Evolutionary conservation across 176 grass and related monocot genomes (phyloP).

Genomic region (Carex kokanica): DNA sequence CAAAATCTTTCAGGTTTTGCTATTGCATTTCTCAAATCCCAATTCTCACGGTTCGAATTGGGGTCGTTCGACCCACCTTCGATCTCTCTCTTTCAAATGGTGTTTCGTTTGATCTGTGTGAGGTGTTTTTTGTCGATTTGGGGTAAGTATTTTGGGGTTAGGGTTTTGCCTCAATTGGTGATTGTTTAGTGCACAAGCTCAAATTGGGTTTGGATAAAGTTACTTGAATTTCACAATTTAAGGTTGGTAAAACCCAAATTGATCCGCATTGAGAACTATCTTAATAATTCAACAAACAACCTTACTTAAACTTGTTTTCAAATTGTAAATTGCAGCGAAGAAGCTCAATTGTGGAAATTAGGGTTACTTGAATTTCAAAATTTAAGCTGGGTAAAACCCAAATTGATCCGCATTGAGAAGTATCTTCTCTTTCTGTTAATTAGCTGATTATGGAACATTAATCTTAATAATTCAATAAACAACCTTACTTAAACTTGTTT

Average conservation of each 20-base stretch:
- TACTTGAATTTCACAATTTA: background rate
- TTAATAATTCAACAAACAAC: background rate
- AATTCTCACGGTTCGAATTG: constrained; percentile 1
- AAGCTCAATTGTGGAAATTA: constrained; percentile 4
- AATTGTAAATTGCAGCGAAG: background rate
- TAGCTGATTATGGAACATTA: background rate
- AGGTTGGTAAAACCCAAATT: background rate
- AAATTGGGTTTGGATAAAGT: constrained; percentile 3
- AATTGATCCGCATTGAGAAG: constrained; percentile 2
- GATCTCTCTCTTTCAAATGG: constrained; percentile 31
- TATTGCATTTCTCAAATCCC: constrained; percentile 13
- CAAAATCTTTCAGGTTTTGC: constrained; percentile 16
- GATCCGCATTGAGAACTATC: background rate
- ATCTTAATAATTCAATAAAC: background rate
- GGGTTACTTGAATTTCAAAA: constrained; percentile 9
- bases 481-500: background rate
- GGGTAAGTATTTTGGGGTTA: constrained; percentile 21
- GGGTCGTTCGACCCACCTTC: constrained; percentile 14
- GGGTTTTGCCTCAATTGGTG: constrained; percentile 20
- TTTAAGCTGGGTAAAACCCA: background rate
- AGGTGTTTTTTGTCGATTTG: constrained; percentile 27
- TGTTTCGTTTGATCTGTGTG: constrained; percentile 38
- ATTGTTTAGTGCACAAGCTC: background rate
- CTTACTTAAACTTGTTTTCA: background rate
- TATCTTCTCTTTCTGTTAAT: background rate